Base-by-base conservation (phyloP, 2,329 filamentous ascomycete genomes). In the Curvularia hawaiiensis region DNA sequence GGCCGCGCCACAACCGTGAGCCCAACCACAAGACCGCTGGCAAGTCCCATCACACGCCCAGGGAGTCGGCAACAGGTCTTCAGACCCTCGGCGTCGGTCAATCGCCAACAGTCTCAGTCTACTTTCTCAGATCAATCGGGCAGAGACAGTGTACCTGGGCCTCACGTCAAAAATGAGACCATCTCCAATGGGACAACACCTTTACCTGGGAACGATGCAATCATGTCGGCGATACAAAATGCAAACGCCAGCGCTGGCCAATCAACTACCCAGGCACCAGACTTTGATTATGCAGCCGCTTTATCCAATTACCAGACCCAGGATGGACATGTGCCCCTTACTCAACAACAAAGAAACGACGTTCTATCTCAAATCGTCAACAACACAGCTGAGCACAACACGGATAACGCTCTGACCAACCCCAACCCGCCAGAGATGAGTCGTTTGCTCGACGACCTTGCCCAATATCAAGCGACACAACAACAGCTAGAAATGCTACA, bases 401-500 rank as follows among this genome's bases (percentile, higher is more conserved):
- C 73, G 3, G 85, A 86, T 70, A 87, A 85, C 61, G 84, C 85
- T 3, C 77, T 88, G 11, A 79, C 83, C 44, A 83, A 81, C 16
- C 84, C 84, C 3, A 80, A 77, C 12, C 74, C 85, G 0, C 84
- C 84, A 0, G 77, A 80, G 1, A 82, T 85, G 76, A 81, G 82
- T 1, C 78, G 79, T n/a, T 78, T 91, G 20, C 82, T 85, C 74
- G 82, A 83, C 1, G 79, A 80, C 14, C 78, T 91, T 20, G 82
- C 85, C 50, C 83, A 88, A 39, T 84, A 95, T 60, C 85, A 83
- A 45, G 85, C 85, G 59, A 93, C 89, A 4, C 84, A 89, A 60
- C 82, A 88, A 14, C 90, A 96, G 61, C 84, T 97, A 28, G 90
- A 95, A 50, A 84, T 90, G 30, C 82, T 98, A 2, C 86, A 91